These are phyloP conservation scores for Leccinum subtestaceum DNA, from an alignment of 768 basidiomycete genomes.

Conservation along the genomic window DNA sequence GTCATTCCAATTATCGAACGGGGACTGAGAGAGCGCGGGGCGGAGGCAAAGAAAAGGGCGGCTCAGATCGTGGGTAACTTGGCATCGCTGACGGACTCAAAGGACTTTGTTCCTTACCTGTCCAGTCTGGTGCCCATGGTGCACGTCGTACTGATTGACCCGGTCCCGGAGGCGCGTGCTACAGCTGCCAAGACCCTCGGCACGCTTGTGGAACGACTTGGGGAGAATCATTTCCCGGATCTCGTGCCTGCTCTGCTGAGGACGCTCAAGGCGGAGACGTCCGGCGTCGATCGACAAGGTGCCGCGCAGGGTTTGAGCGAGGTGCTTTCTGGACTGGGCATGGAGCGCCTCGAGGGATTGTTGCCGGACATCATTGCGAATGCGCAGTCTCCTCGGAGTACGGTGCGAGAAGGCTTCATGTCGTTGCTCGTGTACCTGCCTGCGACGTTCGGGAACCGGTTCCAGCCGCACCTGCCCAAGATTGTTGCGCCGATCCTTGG, in stretches of 20 bases:
- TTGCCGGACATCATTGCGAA: conserved; percentile 92
- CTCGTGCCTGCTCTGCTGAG: conserved; percentile 86
- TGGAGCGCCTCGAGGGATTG: conserved; percentile 92
- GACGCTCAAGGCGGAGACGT: conserved; percentile 88
- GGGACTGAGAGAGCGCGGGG: conserved; percentile 86
- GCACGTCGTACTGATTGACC: conserved; percentile 89
- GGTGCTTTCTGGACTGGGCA: conserved; percentile 93
- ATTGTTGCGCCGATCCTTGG: conserved; percentile 91
- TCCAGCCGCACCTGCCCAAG: conserved; percentile 93
- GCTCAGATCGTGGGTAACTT: conserved; percentile 98
- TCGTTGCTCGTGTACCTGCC: conserved; percentile 93
- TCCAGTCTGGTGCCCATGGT: conserved; percentile 77
- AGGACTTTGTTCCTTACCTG: conserved; percentile 96
- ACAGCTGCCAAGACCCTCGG: conserved; percentile 97
- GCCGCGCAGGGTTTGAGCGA: conserved; percentile 97
- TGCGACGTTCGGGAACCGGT: conserved; percentile 92
- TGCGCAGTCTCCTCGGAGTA: conserved; percentile 84
- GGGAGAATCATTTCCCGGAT: conserved; percentile 93
- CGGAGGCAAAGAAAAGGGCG: conserved; percentile 93
- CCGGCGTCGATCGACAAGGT: conserved; percentile 95
- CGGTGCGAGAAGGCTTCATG: conserved; percentile 98
- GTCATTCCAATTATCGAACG: conserved; percentile 94
- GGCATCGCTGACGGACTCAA: conserved; percentile 82
- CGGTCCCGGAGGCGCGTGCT: conserved; percentile 95
- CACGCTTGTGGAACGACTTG: conserved; percentile 93